Base-by-base conservation (phyloP, 2,329 filamentous ascomycete species). In the Clonostachys sp. region DNA sequence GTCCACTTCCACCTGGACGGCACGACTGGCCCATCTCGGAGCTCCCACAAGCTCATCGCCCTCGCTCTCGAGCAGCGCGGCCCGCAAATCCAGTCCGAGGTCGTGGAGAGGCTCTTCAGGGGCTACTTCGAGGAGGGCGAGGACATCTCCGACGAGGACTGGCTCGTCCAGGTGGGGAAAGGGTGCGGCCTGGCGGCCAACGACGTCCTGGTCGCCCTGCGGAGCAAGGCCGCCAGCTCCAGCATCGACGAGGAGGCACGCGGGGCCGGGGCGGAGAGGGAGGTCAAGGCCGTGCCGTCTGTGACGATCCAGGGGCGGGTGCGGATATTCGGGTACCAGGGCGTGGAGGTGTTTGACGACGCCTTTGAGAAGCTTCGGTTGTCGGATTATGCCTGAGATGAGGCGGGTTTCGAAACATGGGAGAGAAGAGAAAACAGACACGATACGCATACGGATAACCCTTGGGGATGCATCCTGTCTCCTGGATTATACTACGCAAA, bases 321-420 rank as follows among this genome's bases (percentile, higher is more conserved):
- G 63, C 77, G 83, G 53, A 72, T 92, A 16, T 82, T 84, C 9
- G 89, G 89, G 1, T 87, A 84, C 47, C 86, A 91, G 69, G 80
- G 84, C 50, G 72, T 79, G 4, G 73, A 74, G 41, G 74, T 83
- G 1, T 89, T 91, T 61, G 67, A 84, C 56, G 73, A 78, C 51
- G 63, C 87, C 36, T 91, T 92, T 66, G 77, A 84, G 53, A 71
- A 76, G 59, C 71, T 87, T 16, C 48, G 55, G 38, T 30, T 30
- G 9, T 30, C 24, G 24, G 24, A 30, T 30, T 30, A 30, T 30
- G 24, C 24, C 9, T 30, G 24, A 30, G 24, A 10, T 10, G 24
- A 1, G 24, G 7, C 7, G 2, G 8, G 24, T 6, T 24, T 24
- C 24, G 24, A 30, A 30, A 9, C 24, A 30, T 4, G 8, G 20